Evolutionary conservation across 495 filamentous ascomycete genomes (phyloP), one percentile per base, ranked within the genome.

Genomic region (Aspergillus avenaceus): DNA sequence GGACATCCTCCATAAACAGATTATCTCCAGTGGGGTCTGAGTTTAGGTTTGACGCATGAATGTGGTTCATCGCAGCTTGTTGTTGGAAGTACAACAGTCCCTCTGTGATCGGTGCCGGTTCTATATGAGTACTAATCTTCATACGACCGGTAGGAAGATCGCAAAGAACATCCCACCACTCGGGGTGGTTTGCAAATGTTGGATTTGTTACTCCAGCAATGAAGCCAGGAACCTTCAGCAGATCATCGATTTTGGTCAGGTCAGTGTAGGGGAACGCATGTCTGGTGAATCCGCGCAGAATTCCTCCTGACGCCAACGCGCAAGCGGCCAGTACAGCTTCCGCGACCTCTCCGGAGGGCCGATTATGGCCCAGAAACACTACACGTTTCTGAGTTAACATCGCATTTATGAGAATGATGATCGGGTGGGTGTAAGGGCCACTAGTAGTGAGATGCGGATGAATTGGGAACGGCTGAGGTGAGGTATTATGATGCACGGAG

Each of bases 191-290:
- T 52, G 91, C 90, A 65, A 99, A 97, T 0, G 87, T 90, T 8
- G 91, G 93, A 67, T 99, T 99, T 2, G 93, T 99, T 14, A 99
- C 93, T 50, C 93, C 93, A 16, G 93, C 93, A 60, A 99, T 95
- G 64, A 99, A 99, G 7, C 93, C 93, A 16, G 95, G 91, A 1
- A 99, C 95, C 53, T 90, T 88, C 25, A 97, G 77, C 5, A 99
- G 80, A 63, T 97, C 93, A 56, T 99, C 93, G 41, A 99, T 90
- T 66, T 99, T 99, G 36, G 90, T 95, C 18, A 99, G 78, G 66
- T 99, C 93, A 6, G 93, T 99, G 63, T 99, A 99, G 5, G 93
- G 93, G 62, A 99, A 99, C 12, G 95, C 95, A 71, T 96, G 88
- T n/a, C 93, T 83, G 16, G 91, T 96, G 68, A 97, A 97, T 19